Base-by-base conservation (phyloP, 306 rosid genomes). In the Inga leiocalycina region DNA sequence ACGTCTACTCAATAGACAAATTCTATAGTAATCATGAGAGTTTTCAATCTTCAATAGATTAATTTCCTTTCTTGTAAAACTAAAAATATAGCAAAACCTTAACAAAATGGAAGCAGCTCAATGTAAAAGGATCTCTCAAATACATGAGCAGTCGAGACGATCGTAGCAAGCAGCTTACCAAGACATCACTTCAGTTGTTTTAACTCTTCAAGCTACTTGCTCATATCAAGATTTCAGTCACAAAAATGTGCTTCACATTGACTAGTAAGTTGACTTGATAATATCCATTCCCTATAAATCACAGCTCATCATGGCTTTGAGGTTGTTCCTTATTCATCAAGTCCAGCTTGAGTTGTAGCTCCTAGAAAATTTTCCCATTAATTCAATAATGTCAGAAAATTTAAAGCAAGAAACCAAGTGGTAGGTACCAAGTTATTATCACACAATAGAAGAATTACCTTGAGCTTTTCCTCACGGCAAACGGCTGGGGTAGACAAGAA, bases 391-490 rank as follows among this genome's bases (percentile, higher is more conserved):
- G 46, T 85, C 84, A 84, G 80, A 82, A 57, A 54, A 7, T 70
- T 48, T 35, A 74, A 56, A 10, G 75, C n/a, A 57, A 32, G 27
- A 79, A 12, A 79, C 27, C 27, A 78, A 24, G 17, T 4, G 35
- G 68, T 27, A 62, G 84, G 56, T 71, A 78, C 41, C 51, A 19
- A 71, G 45, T 20, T 48, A 62, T 66, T 35, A 87, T 64, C 78
- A 59, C 27, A 45, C 39, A 68, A 75, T 37, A n/a, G 75, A 35
- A 39, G 75, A 52, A 27, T 65, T 86, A 97, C 99, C 99, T 90
- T 80, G 77, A 97, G 97, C 84, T 81, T 97, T 85, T 90, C 97
- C 89, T 97, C 98, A 8, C 78, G 82, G 84, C 99, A 97, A 73
- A 89, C 77, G 70, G 86, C 91, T 44, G 99, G 97, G 59, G 99